Conservation (phyloP, 345 rosid genomes). For the Lepidium didymum region DNA sequence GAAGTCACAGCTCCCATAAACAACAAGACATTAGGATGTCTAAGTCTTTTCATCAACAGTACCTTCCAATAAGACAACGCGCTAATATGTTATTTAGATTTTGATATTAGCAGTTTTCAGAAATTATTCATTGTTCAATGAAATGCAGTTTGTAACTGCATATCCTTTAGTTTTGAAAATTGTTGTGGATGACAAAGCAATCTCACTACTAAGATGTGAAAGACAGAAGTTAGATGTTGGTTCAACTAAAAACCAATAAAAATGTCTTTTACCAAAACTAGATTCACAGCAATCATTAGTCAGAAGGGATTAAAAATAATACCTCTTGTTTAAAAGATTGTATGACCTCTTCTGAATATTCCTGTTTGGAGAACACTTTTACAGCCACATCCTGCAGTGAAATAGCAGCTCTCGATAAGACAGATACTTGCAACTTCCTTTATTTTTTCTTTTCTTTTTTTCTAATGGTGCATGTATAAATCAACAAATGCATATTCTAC, state of each 20-base stretch:
- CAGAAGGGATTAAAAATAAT: background rate
- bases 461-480: constrained; percentile 6
- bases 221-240: background rate
- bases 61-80: constrained; percentile 42
- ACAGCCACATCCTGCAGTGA: constrained; percentile 90
- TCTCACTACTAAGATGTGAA: background rate
- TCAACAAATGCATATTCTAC: constrained; percentile 15
- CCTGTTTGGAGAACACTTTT: constrained; percentile 92
- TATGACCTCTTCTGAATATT: constrained; percentile 83
- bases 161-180: background rate
- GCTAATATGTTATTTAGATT: background rate
- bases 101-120: background rate
- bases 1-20: constrained; percentile 98
- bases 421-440: background rate
- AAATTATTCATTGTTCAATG: background rate
- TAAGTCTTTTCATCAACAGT: constrained; percentile 84
- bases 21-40: constrained; percentile 91
- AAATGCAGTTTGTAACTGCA: background rate
- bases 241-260: background rate
- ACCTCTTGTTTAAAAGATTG: constrained; percentile 90
- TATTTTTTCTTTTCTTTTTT: background rate
- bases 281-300: background rate
- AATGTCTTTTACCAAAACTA: background rate
- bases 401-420: constrained; percentile 18
- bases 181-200: background rate